These are phyloP conservation scores for Leishmania tarentolae DNA, from an alignment of 208 protist genomes.

Conservation along the genomic window DNA sequence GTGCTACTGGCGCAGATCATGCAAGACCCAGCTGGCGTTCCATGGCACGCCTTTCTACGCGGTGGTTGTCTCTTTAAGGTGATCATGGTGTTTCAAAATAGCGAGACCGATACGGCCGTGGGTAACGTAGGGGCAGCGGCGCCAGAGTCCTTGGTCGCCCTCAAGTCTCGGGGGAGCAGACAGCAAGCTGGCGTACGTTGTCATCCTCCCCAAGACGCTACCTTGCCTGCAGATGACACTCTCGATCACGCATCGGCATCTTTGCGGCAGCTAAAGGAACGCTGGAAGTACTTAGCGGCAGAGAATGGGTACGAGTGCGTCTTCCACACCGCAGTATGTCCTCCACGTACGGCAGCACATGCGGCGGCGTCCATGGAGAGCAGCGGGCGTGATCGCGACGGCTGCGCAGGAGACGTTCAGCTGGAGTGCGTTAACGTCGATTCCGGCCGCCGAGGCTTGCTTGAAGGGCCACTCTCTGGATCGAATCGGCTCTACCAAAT, in stretches of 20 bases:
- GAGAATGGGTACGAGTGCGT: slow-evolving; percentile 38
- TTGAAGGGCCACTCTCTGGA: slow-evolving; percentile 41
- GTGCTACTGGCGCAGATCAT: slow-evolving; percentile 40
- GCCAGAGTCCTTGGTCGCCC: background rate
- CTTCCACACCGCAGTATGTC: slow-evolving; percentile 12
- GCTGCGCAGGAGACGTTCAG: background rate
- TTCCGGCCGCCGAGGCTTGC: slow-evolving; percentile 33
- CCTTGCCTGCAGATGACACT: background rate
- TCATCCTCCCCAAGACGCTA: background rate
- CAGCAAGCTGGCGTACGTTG: background rate
- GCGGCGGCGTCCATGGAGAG: background rate
- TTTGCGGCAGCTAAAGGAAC: slow-evolving; percentile 7
- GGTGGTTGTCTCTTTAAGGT: slow-evolving; percentile 37
- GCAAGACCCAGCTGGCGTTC: slow-evolving; percentile 34
- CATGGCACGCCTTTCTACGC: slow-evolving; percentile 52
- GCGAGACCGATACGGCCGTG: background rate
- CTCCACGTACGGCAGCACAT: too few species aligned
- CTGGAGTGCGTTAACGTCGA: slow-evolving; percentile 12
- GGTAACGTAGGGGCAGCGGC: background rate
- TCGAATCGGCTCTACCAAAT: slow-evolving; percentile 54
- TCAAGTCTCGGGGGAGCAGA: background rate
- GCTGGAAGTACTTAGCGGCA: slow-evolving; percentile 29
- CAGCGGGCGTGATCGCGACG: background rate
- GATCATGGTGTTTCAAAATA: slow-evolving; percentile 32
- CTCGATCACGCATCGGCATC: background rate